phyloP scores from a whole-genome alignment of 768 basidiomycete genomes.

The Boletus speciosus region DNA sequence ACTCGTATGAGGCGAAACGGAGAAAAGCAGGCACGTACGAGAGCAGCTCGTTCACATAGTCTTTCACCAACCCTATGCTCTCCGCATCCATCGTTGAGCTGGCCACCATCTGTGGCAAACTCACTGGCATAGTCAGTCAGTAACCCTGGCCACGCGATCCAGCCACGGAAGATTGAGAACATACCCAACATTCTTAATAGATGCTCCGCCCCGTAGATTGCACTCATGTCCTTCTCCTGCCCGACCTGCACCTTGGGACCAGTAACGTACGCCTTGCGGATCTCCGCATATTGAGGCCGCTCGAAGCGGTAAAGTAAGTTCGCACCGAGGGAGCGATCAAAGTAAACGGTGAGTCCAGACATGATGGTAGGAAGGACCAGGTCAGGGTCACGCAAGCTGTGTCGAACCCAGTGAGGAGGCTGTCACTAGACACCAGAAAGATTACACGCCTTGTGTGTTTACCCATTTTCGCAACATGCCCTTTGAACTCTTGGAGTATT shows the following conservation, averaged over 20 bases:
- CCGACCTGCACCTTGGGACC: slow-evolving; percentile 64
- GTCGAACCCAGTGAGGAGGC: background rate
- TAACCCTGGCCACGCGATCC: background rate
- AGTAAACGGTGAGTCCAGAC: slow-evolving; percentile 85
- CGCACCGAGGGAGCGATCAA: slow-evolving; percentile 85
- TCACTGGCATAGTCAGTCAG: slow-evolving; percentile 54
- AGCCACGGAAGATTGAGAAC: slow-evolving; percentile 22
- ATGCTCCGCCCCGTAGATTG: slow-evolving; percentile 93
- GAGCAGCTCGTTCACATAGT: slow-evolving; percentile 88
- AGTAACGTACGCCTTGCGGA: slow-evolving; percentile 70
- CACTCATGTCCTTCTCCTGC: slow-evolving; percentile 82
- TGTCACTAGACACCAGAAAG: background rate
- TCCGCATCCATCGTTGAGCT: slow-evolving; percentile 89
- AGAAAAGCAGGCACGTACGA: slow-evolving; percentile 44
- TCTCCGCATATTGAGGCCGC: slow-evolving; percentile 84
- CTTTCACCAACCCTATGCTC: slow-evolving; percentile 75
- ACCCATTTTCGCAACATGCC: slow-evolving; percentile 48
- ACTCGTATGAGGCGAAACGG: too few relatives aligned
- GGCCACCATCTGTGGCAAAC: slow-evolving; percentile 85
- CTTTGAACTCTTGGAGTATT: slow-evolving; percentile 74
- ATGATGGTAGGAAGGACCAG: slow-evolving; percentile 76
- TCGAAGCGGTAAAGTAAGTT: slow-evolving; percentile 95
- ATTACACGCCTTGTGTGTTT: slow-evolving; percentile 46
- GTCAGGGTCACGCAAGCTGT: slow-evolving; percentile 64
- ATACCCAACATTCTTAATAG: slow-evolving; percentile 86